A percentile compares a stretch with the other conserved stretches of the same genome.
Conservation (phyloP, 2,329 filamentous ascomycete species). For the Akanthomyces dipterigenus region DNA sequence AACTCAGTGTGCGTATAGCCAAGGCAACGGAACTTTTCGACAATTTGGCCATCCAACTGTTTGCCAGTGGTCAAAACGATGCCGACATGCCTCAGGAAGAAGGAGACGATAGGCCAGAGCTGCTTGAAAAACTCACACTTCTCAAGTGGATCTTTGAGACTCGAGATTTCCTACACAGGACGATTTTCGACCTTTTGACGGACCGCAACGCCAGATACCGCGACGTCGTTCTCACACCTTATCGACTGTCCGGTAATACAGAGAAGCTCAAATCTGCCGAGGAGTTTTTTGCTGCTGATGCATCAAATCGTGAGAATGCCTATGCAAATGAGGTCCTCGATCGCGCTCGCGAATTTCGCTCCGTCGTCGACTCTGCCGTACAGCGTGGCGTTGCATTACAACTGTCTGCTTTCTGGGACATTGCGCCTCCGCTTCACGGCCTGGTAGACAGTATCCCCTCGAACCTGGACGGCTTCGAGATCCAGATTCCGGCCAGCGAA, state of each 20-base stretch:
- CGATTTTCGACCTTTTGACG: slow-evolving; percentile 75
- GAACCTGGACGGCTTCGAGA: slow-evolving; percentile 52
- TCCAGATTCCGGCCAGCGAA: slow-evolving; percentile 73
- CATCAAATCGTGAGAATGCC: slow-evolving; percentile 60
- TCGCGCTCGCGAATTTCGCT: slow-evolving; percentile 69
- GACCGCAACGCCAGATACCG: slow-evolving; percentile 84
- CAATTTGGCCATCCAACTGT: slow-evolving; percentile 64
- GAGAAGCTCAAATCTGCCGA: slow-evolving; percentile 75
- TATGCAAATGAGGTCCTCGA: slow-evolving; percentile 66
- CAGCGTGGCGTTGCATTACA: slow-evolving; percentile 84
- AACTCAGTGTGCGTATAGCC: slow-evolving; percentile 68
- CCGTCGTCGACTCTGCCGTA: slow-evolving; percentile 77
- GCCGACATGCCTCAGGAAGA: slow-evolving; percentile 86
- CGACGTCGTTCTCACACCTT: slow-evolving; percentile 75
- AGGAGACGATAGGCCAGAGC: slow-evolving; percentile 88
- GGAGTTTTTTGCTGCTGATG: slow-evolving; percentile 77
- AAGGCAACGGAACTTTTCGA: slow-evolving; percentile 72
- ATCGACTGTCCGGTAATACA: slow-evolving; percentile 64
- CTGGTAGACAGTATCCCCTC: slow-evolving; percentile 74
- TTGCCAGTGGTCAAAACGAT: slow-evolving; percentile 56
- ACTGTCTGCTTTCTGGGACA: slow-evolving; percentile 94
- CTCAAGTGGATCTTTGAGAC: slow-evolving; percentile 97
- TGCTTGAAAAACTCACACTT: slow-evolving; percentile 88
- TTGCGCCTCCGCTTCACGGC: slow-evolving; percentile 73
- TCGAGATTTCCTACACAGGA: slow-evolving; percentile 78